Percentiles rank a stretch among this genome's conserved stretches.
Conservation (phyloP, 139 green algal genomes). For the Klebsormidium nitens region DNA sequence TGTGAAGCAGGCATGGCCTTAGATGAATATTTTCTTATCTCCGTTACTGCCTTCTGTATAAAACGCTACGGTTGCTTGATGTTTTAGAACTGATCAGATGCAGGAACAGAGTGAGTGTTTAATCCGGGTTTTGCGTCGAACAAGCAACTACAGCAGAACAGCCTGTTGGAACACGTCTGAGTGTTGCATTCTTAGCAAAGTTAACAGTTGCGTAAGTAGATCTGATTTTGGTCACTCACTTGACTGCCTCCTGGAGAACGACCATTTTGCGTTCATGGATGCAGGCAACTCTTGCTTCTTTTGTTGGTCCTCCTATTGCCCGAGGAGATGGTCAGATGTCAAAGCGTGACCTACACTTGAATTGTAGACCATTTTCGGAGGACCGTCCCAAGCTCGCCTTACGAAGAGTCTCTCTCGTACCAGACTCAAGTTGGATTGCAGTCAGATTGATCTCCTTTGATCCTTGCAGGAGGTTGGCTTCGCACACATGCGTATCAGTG, state of each 20-base stretch:
- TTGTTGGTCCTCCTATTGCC: slow-evolving; percentile 5
- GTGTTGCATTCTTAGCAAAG: neutral
- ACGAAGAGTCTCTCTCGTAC: too few species aligned
- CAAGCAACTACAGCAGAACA: neutral
- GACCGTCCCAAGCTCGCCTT: neutral
- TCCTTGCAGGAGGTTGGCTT: slow-evolving; percentile 76
- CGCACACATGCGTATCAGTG: slow-evolving; percentile 83
- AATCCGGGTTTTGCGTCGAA: neutral
- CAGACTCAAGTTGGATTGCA: neutral
- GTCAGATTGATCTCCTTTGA: neutral
- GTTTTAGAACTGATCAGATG: too few species aligned
- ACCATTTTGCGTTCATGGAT: too few species aligned
- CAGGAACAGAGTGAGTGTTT: neutral
- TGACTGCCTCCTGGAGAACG: too few species aligned
- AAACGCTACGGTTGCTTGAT: too few species aligned
- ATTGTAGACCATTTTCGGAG: neutral
- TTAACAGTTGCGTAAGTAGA: too few species aligned
- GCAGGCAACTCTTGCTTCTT: slow-evolving; percentile 3
- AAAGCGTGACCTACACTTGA: slow-evolving; percentile 3
- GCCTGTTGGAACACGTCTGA: neutral
- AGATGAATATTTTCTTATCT: too few species aligned
- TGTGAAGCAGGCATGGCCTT: too few species aligned
- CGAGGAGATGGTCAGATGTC: neutral
- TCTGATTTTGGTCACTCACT: too few species aligned
- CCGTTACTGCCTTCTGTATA: too few species aligned